These are phyloP conservation scores for Basipetospora sp. DNA, from an alignment of 2,329 filamentous ascomycete species.

Conservation along the genomic window DNA sequence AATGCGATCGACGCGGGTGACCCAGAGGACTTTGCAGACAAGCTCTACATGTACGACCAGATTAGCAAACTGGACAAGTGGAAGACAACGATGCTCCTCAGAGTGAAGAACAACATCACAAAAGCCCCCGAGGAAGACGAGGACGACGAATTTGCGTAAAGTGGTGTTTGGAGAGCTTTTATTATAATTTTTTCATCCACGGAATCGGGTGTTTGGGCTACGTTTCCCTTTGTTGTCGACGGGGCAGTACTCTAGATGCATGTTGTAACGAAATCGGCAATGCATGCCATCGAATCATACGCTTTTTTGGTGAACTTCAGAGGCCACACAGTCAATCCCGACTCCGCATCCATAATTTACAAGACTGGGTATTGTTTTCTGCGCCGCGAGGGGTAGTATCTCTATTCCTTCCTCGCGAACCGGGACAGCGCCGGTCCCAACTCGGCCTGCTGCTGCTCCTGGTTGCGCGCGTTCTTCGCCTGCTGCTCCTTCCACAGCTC, in stretches of 20 bases:
- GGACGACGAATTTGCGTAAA: constrained; percentile 11
- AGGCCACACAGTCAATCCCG: too few relatives aligned
- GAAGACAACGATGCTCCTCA: constrained; percentile 77
- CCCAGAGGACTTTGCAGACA: constrained; percentile 70
- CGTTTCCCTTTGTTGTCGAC: too few relatives aligned
- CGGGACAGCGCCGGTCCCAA: constrained; percentile 74
- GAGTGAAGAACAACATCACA: constrained; percentile 73
- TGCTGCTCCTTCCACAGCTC: constrained; percentile 63
- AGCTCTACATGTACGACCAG: constrained; percentile 79
- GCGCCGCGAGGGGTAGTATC: background rate
- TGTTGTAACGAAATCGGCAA: too few relatives aligned
- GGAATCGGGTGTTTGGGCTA: too few relatives aligned
- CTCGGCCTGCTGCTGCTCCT: constrained; percentile 51
- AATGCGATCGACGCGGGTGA: constrained; percentile 64
- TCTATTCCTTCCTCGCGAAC: constrained; percentile 59
- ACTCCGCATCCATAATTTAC: too few relatives aligned
- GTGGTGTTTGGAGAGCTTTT: too few relatives aligned
- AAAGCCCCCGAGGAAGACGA: constrained; percentile 25
- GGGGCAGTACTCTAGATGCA: too few relatives aligned
- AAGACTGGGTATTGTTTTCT: constrained; percentile 1
- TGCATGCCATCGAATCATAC: too few relatives aligned
- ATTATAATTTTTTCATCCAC: too few relatives aligned
- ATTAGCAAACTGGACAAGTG: constrained; percentile 90
- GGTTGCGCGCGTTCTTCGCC: constrained; percentile 48
- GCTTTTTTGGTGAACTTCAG: too few relatives aligned